phyloP scores from a whole-genome alignment of 2,329 filamentous ascomycete genomes.

The Dactylellina sp. region DNA sequence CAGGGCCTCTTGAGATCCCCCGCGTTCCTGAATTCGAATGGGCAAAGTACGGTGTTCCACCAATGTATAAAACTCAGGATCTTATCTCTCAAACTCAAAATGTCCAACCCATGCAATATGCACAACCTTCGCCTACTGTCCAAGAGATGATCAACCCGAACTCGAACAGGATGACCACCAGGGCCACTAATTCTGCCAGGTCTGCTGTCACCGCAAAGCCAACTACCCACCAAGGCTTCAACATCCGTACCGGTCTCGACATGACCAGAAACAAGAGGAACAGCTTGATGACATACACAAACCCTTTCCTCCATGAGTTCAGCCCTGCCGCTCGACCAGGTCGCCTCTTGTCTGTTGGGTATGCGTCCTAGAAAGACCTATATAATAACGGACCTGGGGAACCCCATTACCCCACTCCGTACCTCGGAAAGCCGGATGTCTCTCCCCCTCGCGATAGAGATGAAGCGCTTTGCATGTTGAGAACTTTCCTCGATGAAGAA shows the following conservation, averaged over 20 bases:
- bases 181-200: constrained; percentile 44
- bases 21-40: constrained; percentile 42
- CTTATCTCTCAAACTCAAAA: constrained; percentile 9
- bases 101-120: constrained; percentile 19
- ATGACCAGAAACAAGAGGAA: constrained; percentile 49
- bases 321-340: constrained; percentile 24
- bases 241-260: constrained; percentile 51
- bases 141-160: constrained; percentile 55
- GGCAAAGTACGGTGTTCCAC: constrained; percentile 48
- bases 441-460: constrained; percentile 17
- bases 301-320: constrained; percentile 43
- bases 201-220: constrained; percentile 30
- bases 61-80: constrained; percentile 37
- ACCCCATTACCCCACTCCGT: constrained; percentile 8
- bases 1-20: constrained; percentile 42
- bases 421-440: constrained; percentile 20
- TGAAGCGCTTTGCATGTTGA: constrained; percentile 27
- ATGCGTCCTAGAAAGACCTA: constrained; percentile 47
- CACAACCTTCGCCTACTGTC: constrained; percentile 21
- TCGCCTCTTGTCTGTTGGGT: constrained; percentile 46
- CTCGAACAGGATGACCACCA: constrained; percentile 50
- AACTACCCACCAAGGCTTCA: constrained; percentile 33
- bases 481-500: constrained; percentile 19
- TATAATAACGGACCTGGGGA: constrained; percentile 14
- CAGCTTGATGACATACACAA: constrained; percentile 40